Evolutionary conservation across 768 basidiomycete species (phyloP), one percentile per base, ranked within the genome.

Genomic region (Suillus paluster): DNA sequence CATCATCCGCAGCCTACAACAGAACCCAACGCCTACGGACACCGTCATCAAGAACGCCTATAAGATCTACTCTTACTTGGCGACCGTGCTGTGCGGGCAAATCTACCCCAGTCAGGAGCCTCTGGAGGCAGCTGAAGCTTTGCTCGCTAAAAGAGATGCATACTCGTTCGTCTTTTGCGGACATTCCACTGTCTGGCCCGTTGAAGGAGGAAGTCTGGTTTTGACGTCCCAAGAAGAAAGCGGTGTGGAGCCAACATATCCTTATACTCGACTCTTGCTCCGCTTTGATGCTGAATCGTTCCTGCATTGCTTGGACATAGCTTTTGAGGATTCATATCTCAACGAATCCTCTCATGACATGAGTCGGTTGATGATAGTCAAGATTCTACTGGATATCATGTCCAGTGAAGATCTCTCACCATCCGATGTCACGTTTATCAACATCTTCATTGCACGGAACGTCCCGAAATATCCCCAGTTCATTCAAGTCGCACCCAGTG

Each of bases 381-480:
- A 90, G 67, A 89, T 94, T 59, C 79, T 98, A 39, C 82, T 95
- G 60, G 95, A 98, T 69, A 87, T 96, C 39, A 66, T 90, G 7
- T 79, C 86, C 6, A 71, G 78, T 57, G 77, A 76, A 25, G 80
- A 81, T 54, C 75, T 95, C 30, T 76, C 85, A 0, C 74, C 84
- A 33, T 75, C 82, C 44, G 94, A 93, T 71, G 77, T 79, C 61
- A 95, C 92, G 4, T 92, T 99, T 73, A 83, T 97, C 55, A 88
- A 96, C 70, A 99, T 99, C 63, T 99, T 99, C 76, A 84, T 99
- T 60, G 94, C 97, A 4, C 90, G 96, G 62, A 99, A 99, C 73
- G 86, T 97, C 12, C 94, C 97, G 0, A 99, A 98, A 77, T 99
- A 99, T 76, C 88, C 91, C 1, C 95, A 97, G 75, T 94, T 89